Evolutionary conservation across 225 moss, liverwort and hornwort species (phyloP), one percentile per base, ranked within the genome.

Genomic region (Polytrichum formosum): DNA sequence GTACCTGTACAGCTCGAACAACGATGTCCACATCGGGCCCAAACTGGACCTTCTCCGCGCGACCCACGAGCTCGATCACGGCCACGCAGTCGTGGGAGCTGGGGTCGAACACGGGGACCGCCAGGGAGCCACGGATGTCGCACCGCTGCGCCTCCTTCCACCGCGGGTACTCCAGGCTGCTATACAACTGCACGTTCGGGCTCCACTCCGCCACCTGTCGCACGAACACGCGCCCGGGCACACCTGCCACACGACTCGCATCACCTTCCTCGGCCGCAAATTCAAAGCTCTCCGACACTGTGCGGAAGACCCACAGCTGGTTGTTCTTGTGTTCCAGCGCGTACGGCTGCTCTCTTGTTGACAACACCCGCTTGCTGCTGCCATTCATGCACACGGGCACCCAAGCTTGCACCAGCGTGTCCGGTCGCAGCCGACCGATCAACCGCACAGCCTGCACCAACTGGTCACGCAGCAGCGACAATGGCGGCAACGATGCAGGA

Each of bases 161-260:
- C 21, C 93, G 83, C 53, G 81, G 79, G 56, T 91, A 94, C 80
- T 94, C 93, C 6, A 78, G 82, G 20, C 79, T 69, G 54, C 53
- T 81, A 70, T 91, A 94, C 56, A 88, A 87, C 37, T 90, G 90
- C 35, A 94, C 93, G 72, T 94, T 94, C 29, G 93, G 93, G 18
- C 91, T 88, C 93, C 93, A 94, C 69, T 94, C 93, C 2, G 93
- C 86, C 27, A 73, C 78, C 63, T 90, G 88, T n/a, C 83, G 86
- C 56, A 82, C 69, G 54, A 86, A 94, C 7, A 94, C 93, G 37
- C 93, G 93, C 6, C 90, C 91, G 6, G 86, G 91, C 25, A 94
- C 88, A 8, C 81, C 90, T 13, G 81, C 74, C n/a, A 76, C 76
- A 26, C 79, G 78, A 9, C 75, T 77, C 1, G 71, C 75, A 54